These are phyloP conservation scores for Cryptosporidium baileyi DNA, from an alignment of 169 alveolate genomes.

Conservation along the genomic window DNA sequence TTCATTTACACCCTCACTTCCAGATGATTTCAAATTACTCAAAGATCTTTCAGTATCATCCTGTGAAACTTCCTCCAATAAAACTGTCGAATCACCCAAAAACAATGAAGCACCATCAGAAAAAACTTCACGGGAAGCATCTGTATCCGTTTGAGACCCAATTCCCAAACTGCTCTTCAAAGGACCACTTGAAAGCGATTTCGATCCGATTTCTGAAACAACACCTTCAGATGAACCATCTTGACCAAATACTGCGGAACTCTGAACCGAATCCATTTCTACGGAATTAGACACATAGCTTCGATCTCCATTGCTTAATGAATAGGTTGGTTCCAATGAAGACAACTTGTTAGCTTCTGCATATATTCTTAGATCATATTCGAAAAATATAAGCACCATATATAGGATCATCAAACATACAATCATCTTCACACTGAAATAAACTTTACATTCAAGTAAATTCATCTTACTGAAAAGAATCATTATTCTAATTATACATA, in stretches of 20 bases:
- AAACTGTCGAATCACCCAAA: slow-evolving; percentile 7
- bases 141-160: not conserved
- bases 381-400: no score
- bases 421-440: no score
- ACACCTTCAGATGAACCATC: not conserved
- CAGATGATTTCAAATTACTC: not conserved
- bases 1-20: not conserved
- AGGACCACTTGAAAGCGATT: no score
- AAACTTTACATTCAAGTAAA: no score
- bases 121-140: not conserved
- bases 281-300: not conserved
- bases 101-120: slow-evolving; percentile 56
- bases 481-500: no score
- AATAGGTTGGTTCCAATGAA: no score
- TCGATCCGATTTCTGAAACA: not conserved
- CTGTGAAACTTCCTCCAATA: not conserved
- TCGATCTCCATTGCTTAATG: no score
- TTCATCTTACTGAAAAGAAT: no score
- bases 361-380: no score
- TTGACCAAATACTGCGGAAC: not conserved
- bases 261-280: not conserved
- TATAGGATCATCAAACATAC: no score
- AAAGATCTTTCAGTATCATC: not conserved
- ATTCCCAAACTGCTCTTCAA: no score
- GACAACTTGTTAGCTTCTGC: no score